These are phyloP conservation scores for Alternaria atra DNA, from an alignment of 2,329 filamentous ascomycete genomes.

Conservation along the genomic window DNA sequence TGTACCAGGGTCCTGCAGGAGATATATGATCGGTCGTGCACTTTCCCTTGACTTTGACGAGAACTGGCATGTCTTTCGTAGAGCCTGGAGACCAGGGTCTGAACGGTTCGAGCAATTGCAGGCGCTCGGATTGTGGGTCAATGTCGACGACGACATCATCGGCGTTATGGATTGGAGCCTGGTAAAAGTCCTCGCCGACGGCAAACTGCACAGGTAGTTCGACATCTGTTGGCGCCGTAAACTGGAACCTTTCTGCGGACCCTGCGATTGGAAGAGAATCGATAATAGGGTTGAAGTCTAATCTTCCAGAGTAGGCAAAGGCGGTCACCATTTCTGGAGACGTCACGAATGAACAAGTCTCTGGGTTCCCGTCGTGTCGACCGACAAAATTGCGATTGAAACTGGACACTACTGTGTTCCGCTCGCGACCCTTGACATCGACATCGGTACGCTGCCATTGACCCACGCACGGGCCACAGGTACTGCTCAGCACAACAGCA, in stretches of 20 bases:
- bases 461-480: conserved; percentile 50
- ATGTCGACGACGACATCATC: conserved; percentile 36
- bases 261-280: conserved; percentile 30
- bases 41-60: conserved; percentile 51
- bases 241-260: conserved; percentile 29
- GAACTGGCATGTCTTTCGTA: conserved; percentile 33
- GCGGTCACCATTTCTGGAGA: conserved; percentile 59
- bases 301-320: conserved; percentile 29
- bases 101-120: conserved; percentile 28
- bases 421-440: conserved; percentile 29
- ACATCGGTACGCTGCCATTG: conserved; percentile 50
- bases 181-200: conserved; percentile 35
- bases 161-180: conserved; percentile 31
- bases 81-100: conserved; percentile 35
- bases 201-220: conserved; percentile 39
- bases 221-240: conserved; percentile 35
- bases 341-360: conserved; percentile 60
- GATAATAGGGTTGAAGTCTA: conserved; percentile 40
- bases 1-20: conserved; percentile 52
- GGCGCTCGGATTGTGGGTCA: conserved; percentile 39
- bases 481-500: conserved; percentile 44
- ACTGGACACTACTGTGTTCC: conserved; percentile 48
- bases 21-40: conserved; percentile 55
- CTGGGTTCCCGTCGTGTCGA: conserved; percentile 52
- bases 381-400: conserved; percentile 53